These are phyloP conservation scores for Termitomyces sp. DNA, from an alignment of 768 basidiomycete species.

Conservation along the genomic window DNA sequence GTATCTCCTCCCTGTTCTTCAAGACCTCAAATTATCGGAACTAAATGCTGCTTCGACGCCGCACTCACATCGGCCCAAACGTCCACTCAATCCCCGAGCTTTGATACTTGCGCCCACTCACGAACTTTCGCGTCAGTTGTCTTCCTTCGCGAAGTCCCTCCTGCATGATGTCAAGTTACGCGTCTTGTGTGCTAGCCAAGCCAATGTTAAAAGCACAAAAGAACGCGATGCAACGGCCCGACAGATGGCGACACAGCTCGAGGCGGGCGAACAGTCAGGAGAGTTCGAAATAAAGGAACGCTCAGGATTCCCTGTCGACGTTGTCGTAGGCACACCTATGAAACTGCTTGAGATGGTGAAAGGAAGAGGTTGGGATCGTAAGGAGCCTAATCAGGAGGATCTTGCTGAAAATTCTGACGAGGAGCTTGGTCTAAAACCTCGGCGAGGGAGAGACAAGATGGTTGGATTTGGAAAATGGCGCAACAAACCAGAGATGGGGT, in stretches of 20 bases:
- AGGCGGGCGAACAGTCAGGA: constrained; percentile 14
- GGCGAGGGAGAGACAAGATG: constrained; percentile 30
- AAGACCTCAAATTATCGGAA: constrained; percentile 70
- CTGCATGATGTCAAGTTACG: constrained; percentile 73
- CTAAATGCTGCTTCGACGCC: constrained; percentile 10
- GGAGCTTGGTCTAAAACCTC: constrained; percentile 15
- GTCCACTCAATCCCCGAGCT: constrained; percentile 61
- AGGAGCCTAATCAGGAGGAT: constrained; percentile 19
- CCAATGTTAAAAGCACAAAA: constrained; percentile 36
- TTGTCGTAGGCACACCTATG: constrained; percentile 59
- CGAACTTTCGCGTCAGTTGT: constrained; percentile 79
- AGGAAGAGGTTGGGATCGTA: constrained; percentile 46
- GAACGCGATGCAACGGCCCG: constrained; percentile 35
- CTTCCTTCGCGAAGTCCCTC: constrained; percentile 67
- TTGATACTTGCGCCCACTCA: constrained; percentile 86
- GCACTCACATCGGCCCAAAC: constrained; percentile 6
- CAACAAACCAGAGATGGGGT: constrained; percentile 49
- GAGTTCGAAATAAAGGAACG: constrained; percentile 18
- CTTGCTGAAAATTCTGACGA: constrained; percentile 18
- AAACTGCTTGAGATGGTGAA: constrained; percentile 56
- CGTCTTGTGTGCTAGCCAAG: constrained; percentile 63
- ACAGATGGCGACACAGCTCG: constrained; percentile 38
- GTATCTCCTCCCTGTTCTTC: constrained; percentile 80
- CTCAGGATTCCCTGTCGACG: constrained; percentile 31
- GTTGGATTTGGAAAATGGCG: constrained; percentile 35